phyloP scores from a whole-genome alignment of 2,329 filamentous ascomycete species.

The Apiospora malaysiana region DNA sequence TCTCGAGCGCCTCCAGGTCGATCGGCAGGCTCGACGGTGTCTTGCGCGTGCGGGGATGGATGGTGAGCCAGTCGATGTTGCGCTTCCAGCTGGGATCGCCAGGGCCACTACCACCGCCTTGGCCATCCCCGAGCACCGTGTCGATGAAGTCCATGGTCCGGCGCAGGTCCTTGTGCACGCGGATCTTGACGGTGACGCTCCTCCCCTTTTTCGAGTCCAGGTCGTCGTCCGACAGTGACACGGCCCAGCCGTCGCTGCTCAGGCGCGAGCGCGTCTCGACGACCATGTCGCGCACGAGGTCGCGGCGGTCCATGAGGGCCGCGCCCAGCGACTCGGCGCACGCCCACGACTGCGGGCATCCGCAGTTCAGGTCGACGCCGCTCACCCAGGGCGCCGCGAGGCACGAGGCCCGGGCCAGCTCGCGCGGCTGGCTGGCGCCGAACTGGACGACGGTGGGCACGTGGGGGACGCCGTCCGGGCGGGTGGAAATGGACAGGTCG shows the following conservation, averaged over 20 bases:
- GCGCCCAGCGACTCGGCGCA: slow-evolving; percentile 72
- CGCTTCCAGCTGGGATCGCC: slow-evolving; percentile 40
- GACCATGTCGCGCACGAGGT: slow-evolving; percentile 71
- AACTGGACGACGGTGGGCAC: slow-evolving; percentile 72
- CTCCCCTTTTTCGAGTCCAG: slow-evolving; percentile 50
- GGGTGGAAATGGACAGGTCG: slow-evolving; percentile 67
- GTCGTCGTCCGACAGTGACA: slow-evolving; percentile 48
- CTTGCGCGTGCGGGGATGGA: slow-evolving; percentile 68
- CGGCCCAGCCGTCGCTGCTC: slow-evolving; percentile 57
- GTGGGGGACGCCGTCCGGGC: slow-evolving; percentile 41
- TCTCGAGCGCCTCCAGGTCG: slow-evolving; percentile 63
- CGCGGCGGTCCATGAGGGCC: slow-evolving; percentile 69
- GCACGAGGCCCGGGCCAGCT: slow-evolving; percentile 66
- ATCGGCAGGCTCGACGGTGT: slow-evolving; percentile 68
- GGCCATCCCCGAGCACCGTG: slow-evolving; percentile 61
- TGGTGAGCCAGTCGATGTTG: slow-evolving; percentile 71
- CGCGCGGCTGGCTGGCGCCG: slow-evolving; percentile 64
- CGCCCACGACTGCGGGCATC: slow-evolving; percentile 76
- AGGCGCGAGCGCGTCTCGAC: slow-evolving; percentile 60
- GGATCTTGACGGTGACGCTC: slow-evolving; percentile 73
- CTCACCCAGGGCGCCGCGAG: slow-evolving; percentile 66
- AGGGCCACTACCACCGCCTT: background rate
- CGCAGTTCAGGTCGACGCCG: slow-evolving; percentile 75
- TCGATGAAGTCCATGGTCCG: slow-evolving; percentile 67
- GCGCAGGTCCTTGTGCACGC: slow-evolving; percentile 68